Conservation (phyloP, 768 basidiomycete genomes). For the Leccinum arenicola region DNA sequence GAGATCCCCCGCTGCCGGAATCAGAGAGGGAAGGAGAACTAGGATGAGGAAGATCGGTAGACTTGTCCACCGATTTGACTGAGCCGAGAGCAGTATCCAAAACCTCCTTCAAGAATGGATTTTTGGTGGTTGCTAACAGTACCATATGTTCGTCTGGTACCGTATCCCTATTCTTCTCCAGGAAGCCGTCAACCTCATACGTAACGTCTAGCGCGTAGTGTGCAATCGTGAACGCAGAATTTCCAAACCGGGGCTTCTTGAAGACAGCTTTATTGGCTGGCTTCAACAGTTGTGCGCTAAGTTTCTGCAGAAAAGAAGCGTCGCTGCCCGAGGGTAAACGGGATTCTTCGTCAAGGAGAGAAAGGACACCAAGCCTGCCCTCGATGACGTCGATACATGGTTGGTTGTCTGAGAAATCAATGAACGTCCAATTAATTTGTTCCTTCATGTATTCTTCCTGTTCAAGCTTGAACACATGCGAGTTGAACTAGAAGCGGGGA, state of each 20-base stretch:
- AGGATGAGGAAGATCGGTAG: conserved; percentile 52
- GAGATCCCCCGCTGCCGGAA: conserved; percentile 71
- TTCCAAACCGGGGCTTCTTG: conserved; percentile 99
- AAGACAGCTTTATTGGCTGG: conserved; percentile 84
- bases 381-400: conserved; percentile 99
- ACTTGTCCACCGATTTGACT: conserved; percentile 55
- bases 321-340: conserved; percentile 93
- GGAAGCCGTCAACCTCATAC: conserved; percentile 96
- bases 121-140: conserved; percentile 81
- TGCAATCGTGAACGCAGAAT: conserved; percentile 94
- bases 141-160: conserved; percentile 98
- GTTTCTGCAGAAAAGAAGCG: conserved; percentile 87
- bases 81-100: conserved; percentile 85
- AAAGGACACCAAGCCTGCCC: conserved; percentile 92
- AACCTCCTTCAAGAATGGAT: conserved; percentile 92
- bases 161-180: conserved; percentile 98
- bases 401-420: conserved; percentile 98
- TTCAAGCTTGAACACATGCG: conserved; percentile 98
- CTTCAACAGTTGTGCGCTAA: conserved; percentile 81
- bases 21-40: conserved; percentile 78
- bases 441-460: conserved; percentile 99
- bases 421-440: conserved; percentile 99
- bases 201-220: conserved; percentile 99
- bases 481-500: conserved; percentile 73
- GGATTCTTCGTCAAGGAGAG: conserved; percentile 96